Conservation (phyloP, 1,139 yeast species). For the Taphrina flavorubra region DNA sequence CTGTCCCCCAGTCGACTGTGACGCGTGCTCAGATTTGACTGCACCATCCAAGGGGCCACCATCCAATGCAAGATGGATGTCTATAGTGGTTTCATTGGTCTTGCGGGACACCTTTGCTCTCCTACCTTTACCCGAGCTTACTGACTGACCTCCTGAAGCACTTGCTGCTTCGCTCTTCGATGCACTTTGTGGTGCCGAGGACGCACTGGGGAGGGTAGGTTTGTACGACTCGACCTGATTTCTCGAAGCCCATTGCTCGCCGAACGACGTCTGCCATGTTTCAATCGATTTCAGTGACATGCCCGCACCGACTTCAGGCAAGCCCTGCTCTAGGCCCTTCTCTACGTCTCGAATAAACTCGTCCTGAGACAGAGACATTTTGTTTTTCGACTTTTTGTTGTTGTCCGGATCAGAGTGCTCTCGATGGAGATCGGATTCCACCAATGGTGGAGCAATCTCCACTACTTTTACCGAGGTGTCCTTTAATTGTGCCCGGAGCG, state of each 20-base stretch:
- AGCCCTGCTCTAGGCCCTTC: constrained; percentile 18
- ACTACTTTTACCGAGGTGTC: constrained; percentile 21
- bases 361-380: constrained; percentile 24
- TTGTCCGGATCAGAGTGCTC: constrained; percentile 30
- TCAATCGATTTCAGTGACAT: constrained; percentile 5
- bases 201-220: too few species aligned
- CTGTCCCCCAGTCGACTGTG: constrained; percentile 69
- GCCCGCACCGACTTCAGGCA: constrained; percentile 30
- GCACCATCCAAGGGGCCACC: constrained; percentile 72
- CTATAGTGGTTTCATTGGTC: constrained; percentile 93
- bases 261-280: constrained; percentile 27
- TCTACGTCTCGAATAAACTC: constrained; percentile 28
- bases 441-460: constrained; percentile 28
- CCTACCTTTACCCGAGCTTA: neutral
- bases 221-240: constrained; percentile 3
- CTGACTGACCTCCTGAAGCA: neutral
- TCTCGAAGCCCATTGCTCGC: constrained; percentile 7
- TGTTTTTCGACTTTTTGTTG: constrained; percentile 15
- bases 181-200: neutral
- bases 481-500: constrained; percentile 33
- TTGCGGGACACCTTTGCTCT: constrained; percentile 54
- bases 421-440: constrained; percentile 22
- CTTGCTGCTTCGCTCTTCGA: neutral
- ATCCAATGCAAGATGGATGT: constrained; percentile 78
- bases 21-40: constrained; percentile 59